Conservation (phyloP, 768 basidiomycete species). For the Rhodocollybia butyracea region DNA sequence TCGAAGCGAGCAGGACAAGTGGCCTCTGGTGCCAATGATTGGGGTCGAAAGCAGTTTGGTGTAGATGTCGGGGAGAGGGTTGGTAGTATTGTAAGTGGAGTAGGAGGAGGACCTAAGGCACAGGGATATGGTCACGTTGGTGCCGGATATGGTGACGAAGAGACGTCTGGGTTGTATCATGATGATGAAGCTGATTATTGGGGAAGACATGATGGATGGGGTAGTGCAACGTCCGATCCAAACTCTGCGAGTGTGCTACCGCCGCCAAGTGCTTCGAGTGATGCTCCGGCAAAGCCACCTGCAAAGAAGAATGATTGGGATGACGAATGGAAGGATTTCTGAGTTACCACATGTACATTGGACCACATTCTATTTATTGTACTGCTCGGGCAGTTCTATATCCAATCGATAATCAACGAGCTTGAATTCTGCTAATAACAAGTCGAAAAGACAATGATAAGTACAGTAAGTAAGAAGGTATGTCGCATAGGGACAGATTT, state of each 20-base stretch:
- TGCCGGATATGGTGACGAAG: constrained; percentile 40
- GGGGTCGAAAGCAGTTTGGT: constrained; percentile 75
- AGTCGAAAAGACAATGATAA: too few relatives aligned
- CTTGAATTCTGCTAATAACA: too few relatives aligned
- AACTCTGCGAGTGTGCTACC: constrained; percentile 16
- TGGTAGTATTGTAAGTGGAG: constrained; percentile 62
- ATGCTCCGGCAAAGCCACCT: constrained; percentile 23
- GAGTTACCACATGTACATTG: constrained; percentile 15
- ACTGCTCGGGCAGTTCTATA: not conserved
- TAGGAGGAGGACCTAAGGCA: constrained; percentile 56
- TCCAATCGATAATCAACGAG: not conserved
- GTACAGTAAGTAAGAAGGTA: not conserved
- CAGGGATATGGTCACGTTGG: constrained; percentile 49
- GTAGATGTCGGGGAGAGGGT: constrained; percentile 83
- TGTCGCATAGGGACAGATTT: too few relatives aligned
- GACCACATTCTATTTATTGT: not conserved
- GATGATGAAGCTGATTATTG: constrained; percentile 66
- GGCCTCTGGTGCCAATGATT: constrained; percentile 67
- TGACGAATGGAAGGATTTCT: constrained; percentile 84
- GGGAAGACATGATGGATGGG: constrained; percentile 4
- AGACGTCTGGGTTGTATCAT: constrained; percentile 59
- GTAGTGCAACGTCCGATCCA: constrained; percentile 10
- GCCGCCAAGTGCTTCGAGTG: constrained; percentile 11
- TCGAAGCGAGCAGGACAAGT: constrained; percentile 59
- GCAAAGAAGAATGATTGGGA: constrained; percentile 65